Evolutionary conservation across 2,329 filamentous ascomycete species (phyloP).

Genomic region (Arthrobotrys pseudoclavata): DNA sequence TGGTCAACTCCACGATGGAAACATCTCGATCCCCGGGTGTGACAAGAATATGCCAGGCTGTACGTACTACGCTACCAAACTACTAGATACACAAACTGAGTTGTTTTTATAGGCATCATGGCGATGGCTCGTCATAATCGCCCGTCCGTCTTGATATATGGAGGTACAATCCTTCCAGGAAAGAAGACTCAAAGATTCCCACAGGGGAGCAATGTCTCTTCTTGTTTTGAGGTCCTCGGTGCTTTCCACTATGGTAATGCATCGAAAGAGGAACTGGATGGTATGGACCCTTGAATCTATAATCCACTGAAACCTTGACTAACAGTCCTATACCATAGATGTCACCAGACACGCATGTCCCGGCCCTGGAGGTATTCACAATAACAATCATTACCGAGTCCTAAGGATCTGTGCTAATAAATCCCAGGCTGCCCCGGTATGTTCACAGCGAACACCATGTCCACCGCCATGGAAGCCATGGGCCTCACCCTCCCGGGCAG

Average conservation of each 20-base stretch:
- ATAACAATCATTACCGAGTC: not conserved
- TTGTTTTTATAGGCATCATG: constrained; percentile 62
- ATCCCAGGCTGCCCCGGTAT: constrained; percentile 82
- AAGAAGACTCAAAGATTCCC: constrained; percentile 78
- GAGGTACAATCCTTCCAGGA: constrained; percentile 90
- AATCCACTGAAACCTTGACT: constrained; percentile 74
- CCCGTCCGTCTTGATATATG: constrained; percentile 92
- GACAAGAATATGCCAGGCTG: constrained; percentile 97
- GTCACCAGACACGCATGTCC: constrained; percentile 84
- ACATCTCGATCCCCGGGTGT: constrained; percentile 91
- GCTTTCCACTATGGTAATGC: constrained; percentile 84
- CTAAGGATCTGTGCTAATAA: constrained; percentile 1
- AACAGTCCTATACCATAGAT: constrained; percentile 68
- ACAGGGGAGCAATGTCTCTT: constrained; percentile 86
- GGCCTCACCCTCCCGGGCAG: constrained; percentile 85
- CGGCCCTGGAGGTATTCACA: constrained; percentile 71
- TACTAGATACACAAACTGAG: constrained; percentile 1
- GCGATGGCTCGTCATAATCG: constrained; percentile 84
- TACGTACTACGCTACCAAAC: constrained; percentile 25
- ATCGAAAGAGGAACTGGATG: constrained; percentile 62
- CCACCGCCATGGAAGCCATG: constrained; percentile 89
- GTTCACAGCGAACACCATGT: constrained; percentile 97
- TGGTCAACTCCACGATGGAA: constrained; percentile 92
- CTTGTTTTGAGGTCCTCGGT: constrained; percentile 88
- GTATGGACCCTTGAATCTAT: not conserved